Evolutionary conservation across 331 rosid species (phyloP), one percentile per base, ranked within the genome.

Genomic region (Phaseolus coccineus): DNA sequence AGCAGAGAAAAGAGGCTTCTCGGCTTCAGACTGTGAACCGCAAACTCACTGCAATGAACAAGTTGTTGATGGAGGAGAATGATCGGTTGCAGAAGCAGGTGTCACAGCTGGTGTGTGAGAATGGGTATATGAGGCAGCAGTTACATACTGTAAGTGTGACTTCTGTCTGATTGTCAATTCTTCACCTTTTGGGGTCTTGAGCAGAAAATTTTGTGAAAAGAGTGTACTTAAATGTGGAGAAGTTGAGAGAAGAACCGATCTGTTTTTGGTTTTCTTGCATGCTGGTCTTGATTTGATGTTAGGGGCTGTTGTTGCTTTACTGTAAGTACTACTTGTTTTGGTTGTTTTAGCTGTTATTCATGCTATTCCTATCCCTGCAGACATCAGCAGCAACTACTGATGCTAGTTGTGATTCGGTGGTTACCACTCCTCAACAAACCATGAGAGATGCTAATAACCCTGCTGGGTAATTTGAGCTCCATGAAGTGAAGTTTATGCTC

Each of bases 21-120:
- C 77, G 94, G 76, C 96, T 96, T 52, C 99, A 93, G 83, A 88
- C 97, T 12, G 96, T 96, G 69, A 96, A 96, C 83, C 76, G 97
- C 16, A 96, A 93, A 67, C 81, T 96, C 58, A 40, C 93, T 2
- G 99, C 98, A 13, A 96, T 96, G 99, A 96, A 96, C 89, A 96
- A 93, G 90, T 53, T 96, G 84, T 83, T 96, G 85, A 96, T 96
- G 99, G 99, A 96, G 89, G 98, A 96, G 81, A 96, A 96, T 83
- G 98, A 96, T 84, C 90, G 99, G 51, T 79, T 96, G 85, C 99
- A 96, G 90, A 96, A 93, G 85, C 99, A 96, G 76, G 99, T 96
- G 16, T 93, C 99, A 35, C 97, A 91, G 83, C 91, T 96, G 31
- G 98, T 93, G 35, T 85, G 92, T 48, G 99, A 96, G 77, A 96